These are phyloP conservation scores for Dryas drummondii DNA, from an alignment of 306 rosid genomes.

Conservation along the genomic window DNA sequence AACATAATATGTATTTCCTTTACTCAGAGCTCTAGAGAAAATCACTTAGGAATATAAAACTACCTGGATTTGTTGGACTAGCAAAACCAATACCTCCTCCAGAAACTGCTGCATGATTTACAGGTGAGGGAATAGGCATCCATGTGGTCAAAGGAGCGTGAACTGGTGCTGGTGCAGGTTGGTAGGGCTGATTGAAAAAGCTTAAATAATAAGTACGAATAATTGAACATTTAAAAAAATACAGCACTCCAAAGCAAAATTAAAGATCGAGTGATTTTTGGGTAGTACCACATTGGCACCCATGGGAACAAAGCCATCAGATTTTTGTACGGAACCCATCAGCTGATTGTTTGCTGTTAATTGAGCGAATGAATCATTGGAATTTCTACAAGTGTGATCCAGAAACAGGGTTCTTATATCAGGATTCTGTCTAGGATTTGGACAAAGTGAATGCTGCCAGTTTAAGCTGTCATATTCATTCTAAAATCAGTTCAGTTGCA, in stretches of 20 bases:
- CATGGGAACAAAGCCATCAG: conserved; percentile 75
- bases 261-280: conserved; percentile 19
- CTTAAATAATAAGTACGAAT: background rate
- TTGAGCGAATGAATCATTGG: conserved; percentile 78
- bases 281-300: conserved; percentile 77
- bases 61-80: conserved; percentile 66
- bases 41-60: background rate
- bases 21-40: conserved; percentile 9
- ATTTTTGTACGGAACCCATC: conserved; percentile 59
- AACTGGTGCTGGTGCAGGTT: conserved; percentile 55
- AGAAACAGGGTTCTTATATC: conserved; percentile 85
- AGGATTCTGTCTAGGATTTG: conserved; percentile 80
- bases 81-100: conserved; percentile 66
- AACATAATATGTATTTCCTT: background rate
- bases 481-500: conserved; percentile 25
- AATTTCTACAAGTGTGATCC: conserved; percentile 84
- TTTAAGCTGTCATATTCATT: conserved; percentile 66
- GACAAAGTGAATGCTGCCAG: conserved; percentile 96
- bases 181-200: conserved; percentile 57
- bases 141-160: conserved; percentile 72
- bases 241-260: background rate
- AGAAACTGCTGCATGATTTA: conserved; percentile 64
- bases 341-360: conserved; percentile 64
- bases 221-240: background rate
- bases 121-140: conserved; percentile 70